A percentile compares a stretch with the other conserved stretches of the same genome.
These are phyloP conservation scores for Tetrapisispora pingtungensis DNA, from an alignment of 805 yeast genomes.

Conservation along the genomic window DNA sequence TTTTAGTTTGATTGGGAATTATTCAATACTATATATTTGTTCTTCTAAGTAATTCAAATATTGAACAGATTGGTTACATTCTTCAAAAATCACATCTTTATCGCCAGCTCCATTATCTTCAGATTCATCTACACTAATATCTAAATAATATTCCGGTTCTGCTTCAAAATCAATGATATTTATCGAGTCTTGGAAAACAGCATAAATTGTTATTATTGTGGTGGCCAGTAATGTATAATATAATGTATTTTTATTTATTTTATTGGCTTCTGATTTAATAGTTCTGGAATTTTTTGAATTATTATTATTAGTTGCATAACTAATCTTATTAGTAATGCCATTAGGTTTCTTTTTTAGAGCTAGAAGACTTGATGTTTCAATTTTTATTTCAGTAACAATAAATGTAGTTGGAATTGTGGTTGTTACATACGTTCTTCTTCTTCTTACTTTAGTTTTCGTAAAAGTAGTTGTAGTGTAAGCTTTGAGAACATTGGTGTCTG, in stretches of 20 bases:
- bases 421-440: not conserved
- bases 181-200: not conserved
- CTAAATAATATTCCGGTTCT: not conserved
- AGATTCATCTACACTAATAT: not conserved
- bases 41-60: not conserved
- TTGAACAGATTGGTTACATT: not conserved
- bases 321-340: too few species aligned
- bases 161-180: not conserved
- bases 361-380: not conserved
- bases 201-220: not conserved
- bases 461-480: conserved; percentile 7
- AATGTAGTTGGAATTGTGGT: conserved; percentile 2
- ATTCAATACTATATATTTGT: not conserved
- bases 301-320: not conserved
- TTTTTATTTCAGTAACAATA: not conserved
- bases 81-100: conserved; percentile 57
- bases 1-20: too few species aligned
- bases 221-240: not conserved
- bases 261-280: not conserved
- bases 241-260: not conserved
- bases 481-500: conserved; percentile 10
- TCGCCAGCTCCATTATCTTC: conserved; percentile 43
- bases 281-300: too few species aligned
- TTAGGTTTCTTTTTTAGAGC: not conserved
- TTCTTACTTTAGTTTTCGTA: conserved; percentile 2